Evolutionary conservation across 1,139 yeast species (phyloP).

Genomic region (Eremothecium coryli): DNA sequence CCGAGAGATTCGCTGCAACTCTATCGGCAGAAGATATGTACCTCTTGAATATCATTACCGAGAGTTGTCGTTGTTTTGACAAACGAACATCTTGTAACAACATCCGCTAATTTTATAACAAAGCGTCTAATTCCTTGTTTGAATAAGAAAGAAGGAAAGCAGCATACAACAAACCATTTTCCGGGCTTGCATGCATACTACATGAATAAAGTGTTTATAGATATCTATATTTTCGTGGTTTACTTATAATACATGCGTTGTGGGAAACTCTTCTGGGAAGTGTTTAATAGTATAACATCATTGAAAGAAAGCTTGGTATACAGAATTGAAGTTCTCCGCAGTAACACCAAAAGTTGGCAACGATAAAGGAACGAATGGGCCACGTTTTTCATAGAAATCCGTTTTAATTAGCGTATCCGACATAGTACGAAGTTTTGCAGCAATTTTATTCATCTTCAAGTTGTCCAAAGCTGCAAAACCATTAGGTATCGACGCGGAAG

Average conservation of each 20-base stretch:
- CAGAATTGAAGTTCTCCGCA: conserved; percentile 13
- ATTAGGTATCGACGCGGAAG: conserved; percentile 8
- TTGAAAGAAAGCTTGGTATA: conserved; percentile 17
- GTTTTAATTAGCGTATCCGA: conserved; percentile 28
- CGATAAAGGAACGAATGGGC: conserved; percentile 14
- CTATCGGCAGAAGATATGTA: neutral
- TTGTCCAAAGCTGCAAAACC: conserved; percentile 16
- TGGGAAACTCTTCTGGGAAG: conserved; percentile 2
- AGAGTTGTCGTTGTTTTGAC: too few species aligned
- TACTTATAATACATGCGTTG: conserved; percentile 2
- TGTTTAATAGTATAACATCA: conserved; percentile 1
- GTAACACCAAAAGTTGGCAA: conserved; percentile 20
- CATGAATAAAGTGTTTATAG: conserved; percentile 3
- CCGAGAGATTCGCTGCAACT: neutral
- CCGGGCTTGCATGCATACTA: too few species aligned
- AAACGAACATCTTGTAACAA: too few species aligned
- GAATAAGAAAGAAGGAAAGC: too few species aligned
- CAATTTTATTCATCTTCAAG: conserved; percentile 13
- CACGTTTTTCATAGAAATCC: conserved; percentile 23
- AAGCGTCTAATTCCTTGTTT: too few species aligned
- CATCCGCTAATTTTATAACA: too few species aligned
- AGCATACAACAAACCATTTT: too few species aligned
- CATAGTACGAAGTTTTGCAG: conserved; percentile 18
- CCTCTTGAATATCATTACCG: neutral
- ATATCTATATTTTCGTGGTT: conserved; percentile 4